Evolutionary conservation across 345 rosid genomes (phyloP).

Genomic region (Isatis tinctoria): DNA sequence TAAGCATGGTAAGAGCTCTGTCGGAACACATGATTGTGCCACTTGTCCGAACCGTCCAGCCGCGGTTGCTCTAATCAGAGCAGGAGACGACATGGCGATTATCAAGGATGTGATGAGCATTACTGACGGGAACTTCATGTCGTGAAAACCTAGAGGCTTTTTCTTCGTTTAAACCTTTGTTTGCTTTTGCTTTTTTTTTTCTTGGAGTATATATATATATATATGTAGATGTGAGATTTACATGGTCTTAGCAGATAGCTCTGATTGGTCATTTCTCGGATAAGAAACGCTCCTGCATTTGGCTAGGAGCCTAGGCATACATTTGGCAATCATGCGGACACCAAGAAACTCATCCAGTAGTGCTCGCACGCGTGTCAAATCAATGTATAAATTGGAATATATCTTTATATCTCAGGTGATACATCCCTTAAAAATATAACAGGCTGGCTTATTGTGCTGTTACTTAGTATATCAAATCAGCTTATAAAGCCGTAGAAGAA

Average conservation of each 20-base stretch:
- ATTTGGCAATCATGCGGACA: background rate
- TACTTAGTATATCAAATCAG: no score
- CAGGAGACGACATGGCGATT: background rate
- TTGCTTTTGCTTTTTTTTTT: background rate
- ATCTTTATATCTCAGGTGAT: no score
- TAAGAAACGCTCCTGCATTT: background rate
- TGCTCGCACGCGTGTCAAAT: background rate
- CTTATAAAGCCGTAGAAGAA: no score
- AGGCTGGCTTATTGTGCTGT: no score
- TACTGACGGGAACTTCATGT: background rate
- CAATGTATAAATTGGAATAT: no score
- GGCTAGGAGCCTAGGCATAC: no score
- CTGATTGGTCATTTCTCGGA: background rate
- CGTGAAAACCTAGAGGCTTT: background rate
- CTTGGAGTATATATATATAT: background rate
- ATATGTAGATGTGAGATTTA: background rate
- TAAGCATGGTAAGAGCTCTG: conserved; percentile 23
- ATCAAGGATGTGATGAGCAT: background rate
- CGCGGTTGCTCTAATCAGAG: background rate
- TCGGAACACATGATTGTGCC: background rate
- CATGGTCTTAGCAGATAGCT: background rate
- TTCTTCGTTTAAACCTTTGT: no score
- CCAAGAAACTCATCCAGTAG: background rate
- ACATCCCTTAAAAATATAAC: no score
- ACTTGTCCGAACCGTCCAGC: background rate